These are phyloP conservation scores for Aspergillus unguis DNA, from an alignment of 2,329 filamentous ascomycete species.

Conservation along the genomic window DNA sequence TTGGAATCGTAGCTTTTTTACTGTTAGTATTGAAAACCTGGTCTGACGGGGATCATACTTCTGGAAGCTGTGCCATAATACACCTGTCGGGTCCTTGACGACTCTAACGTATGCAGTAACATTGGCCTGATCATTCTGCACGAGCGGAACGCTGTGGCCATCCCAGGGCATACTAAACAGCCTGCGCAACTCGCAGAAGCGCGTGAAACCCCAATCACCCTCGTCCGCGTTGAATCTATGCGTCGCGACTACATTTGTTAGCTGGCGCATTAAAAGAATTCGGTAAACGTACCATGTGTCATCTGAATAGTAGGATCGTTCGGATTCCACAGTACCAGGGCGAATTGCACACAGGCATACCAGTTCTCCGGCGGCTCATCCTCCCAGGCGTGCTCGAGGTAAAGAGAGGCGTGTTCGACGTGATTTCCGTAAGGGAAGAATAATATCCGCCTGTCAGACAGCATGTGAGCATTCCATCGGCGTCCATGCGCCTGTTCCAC, in stretches of 20 bases:
- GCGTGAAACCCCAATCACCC: conserved; percentile 98
- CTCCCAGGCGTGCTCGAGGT: conserved; percentile 90
- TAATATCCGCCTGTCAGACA: conserved; percentile 70
- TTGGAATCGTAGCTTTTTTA: conserved; percentile 82
- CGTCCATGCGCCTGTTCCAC: conserved; percentile 22
- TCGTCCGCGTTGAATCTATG: conserved; percentile 96
- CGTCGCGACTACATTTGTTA: conserved; percentile 60
- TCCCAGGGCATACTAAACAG: conserved; percentile 81
- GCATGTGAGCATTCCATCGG: conserved; percentile 22
- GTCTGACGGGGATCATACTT: conserved; percentile 30
- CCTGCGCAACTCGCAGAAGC: conserved; percentile 82
- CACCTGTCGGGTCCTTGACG: conserved; percentile 49
- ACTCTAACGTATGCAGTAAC: conserved; percentile 49
- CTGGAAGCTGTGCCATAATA: conserved; percentile 48
- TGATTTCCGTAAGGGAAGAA: conserved; percentile 97
- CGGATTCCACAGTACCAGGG: conserved; percentile 88
- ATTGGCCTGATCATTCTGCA: conserved; percentile 47
- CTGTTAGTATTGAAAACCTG: conserved; percentile 30
- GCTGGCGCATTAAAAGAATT: not conserved
- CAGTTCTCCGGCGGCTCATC: conserved; percentile 78
- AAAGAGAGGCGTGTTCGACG: conserved; percentile 88
- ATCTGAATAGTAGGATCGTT: conserved; percentile 82
- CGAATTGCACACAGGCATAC: conserved; percentile 96
- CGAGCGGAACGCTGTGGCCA: conserved; percentile 56
- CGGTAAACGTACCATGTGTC: conserved; percentile 58